Conservation (phyloP, 768 basidiomycete species). For the Nidularia sp. region DNA sequence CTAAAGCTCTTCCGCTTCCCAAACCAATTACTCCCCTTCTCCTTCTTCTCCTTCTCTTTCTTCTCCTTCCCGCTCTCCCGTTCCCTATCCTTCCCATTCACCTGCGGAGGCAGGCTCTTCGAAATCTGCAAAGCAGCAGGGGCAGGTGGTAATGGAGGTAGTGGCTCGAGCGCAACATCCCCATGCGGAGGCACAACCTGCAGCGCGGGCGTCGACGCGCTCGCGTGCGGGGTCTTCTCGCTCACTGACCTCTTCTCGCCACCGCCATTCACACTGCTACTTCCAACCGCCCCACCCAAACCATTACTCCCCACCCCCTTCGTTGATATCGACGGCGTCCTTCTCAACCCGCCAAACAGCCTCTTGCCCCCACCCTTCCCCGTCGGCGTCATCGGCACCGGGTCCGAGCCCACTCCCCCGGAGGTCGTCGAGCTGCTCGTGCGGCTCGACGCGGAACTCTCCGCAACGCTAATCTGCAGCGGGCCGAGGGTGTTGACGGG, state of each 20-base stretch:
- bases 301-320: neutral
- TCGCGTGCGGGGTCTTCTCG: neutral
- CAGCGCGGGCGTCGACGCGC: neutral
- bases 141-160: conserved; percentile 8
- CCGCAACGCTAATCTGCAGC: neutral
- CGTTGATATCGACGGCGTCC: neutral
- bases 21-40: conserved; percentile 44
- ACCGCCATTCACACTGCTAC: no score
- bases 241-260: neutral
- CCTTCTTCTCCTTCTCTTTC: conserved; percentile 37
- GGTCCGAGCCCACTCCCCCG: neutral
- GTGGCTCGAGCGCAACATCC: neutral
- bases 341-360: neutral
- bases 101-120: neutral
- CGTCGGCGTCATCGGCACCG: neutral
- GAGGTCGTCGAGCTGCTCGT: neutral
- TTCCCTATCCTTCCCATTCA: conserved; percentile 34
- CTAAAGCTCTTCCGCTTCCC: conserved; percentile 46
- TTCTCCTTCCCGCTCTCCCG: conserved; percentile 21
- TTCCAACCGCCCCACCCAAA: no score
- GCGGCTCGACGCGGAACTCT: neutral
- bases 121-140: neutral
- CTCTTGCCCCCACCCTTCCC: neutral
- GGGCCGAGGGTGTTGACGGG: no score
- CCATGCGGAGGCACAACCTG: neutral